Conservation (phyloP, 208 protist genomes). For the Leptomonas seymouri region DNA sequence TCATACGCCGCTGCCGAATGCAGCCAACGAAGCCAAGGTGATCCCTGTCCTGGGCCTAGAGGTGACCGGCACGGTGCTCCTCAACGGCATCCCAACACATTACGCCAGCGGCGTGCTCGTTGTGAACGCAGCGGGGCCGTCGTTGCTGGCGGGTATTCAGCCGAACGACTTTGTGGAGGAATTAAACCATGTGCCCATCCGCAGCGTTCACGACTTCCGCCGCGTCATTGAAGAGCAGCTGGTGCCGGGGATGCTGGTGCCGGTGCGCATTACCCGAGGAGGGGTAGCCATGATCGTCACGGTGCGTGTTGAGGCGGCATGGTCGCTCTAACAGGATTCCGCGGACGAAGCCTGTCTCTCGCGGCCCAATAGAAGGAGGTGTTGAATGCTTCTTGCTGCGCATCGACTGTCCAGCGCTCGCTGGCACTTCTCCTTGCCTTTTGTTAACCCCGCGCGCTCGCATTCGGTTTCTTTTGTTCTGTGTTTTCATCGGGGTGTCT, state of each 20-base stretch:
- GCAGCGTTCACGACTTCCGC: conserved; percentile 46
- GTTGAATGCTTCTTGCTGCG: too few species aligned
- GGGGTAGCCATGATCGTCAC: conserved; percentile 43
- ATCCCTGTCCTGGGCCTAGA: conserved; percentile 60
- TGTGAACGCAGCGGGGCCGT: conserved; percentile 57
- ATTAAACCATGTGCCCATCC: conserved; percentile 46
- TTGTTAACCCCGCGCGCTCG: too few species aligned
- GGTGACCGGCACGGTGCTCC: conserved; percentile 53
- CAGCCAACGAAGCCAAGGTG: conserved; percentile 6
- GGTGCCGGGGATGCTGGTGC: conserved; percentile 34
- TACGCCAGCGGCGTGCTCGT: conserved; percentile 72
- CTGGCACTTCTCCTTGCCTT: too few species aligned
- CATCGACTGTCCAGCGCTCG: too few species aligned
- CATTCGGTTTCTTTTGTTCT: too few species aligned
- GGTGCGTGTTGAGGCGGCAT: conserved; percentile 32
- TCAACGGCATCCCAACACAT: conserved; percentile 57
- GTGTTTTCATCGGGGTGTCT: too few species aligned
- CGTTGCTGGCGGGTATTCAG: conserved; percentile 56
- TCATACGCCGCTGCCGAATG: not conserved
- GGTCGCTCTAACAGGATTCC: conserved; percentile 18
- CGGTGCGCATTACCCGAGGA: conserved; percentile 50
- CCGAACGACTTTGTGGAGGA: conserved; percentile 60
- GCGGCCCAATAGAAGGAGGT: too few species aligned
- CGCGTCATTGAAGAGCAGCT: conserved; percentile 41
- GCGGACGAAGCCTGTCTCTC: too few species aligned